Base-by-base conservation (phyloP, 2,329 filamentous ascomycete species). In the Hirsutella rhossiliensis region DNA sequence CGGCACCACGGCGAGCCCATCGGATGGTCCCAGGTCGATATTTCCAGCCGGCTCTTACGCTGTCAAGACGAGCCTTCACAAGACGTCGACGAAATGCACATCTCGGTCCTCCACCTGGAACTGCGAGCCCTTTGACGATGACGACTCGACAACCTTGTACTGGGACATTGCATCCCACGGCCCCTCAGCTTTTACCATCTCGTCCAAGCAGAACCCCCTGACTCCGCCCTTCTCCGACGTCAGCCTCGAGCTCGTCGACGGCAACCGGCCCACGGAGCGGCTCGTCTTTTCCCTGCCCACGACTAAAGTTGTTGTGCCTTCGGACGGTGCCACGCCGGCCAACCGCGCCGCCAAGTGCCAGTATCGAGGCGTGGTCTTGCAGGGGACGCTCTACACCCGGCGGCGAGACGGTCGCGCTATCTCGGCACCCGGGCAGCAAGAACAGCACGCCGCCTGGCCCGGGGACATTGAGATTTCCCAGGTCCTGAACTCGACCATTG, bases 11-110 rank as follows among this genome's bases (percentile, higher is more conserved):
- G 13, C 8, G 15, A 28, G 31, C 19, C 13, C 13, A 19, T 7
- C 28, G 4, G 18, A 39, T 11, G 27, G 19, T 4, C 36, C 50
- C 17, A 38, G 43, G 4, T 23, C 50, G 11, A 45, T 54, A 18
- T 83, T 83, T 52, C 82, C 81, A 2, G 62, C 72, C 1, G 82
- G 81, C 6, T 69, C 73, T n/a, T 84, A 77, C 58, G 66, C 73
- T 32, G 67, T 85, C 51, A 65, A 71, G 7, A 77, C 78, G 19
- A 73, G 72, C 46, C 72, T 85, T 34, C 64, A 69, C 41, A 71
- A 65, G 5, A 61, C 71, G 2, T 61, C 63, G 15, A 72, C 75
- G 7, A 66, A 66, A 41, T 85, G 82, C 60, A 80, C 77, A 1
- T 68, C 73, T 13, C 71, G 76, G 50, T 50, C 72, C 0, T 61